A percentile compares a stretch with the other conserved stretches of the same genome.
Conservation (phyloP, 1,139 yeast genomes). For the Meyerozyma carpophila region DNA sequence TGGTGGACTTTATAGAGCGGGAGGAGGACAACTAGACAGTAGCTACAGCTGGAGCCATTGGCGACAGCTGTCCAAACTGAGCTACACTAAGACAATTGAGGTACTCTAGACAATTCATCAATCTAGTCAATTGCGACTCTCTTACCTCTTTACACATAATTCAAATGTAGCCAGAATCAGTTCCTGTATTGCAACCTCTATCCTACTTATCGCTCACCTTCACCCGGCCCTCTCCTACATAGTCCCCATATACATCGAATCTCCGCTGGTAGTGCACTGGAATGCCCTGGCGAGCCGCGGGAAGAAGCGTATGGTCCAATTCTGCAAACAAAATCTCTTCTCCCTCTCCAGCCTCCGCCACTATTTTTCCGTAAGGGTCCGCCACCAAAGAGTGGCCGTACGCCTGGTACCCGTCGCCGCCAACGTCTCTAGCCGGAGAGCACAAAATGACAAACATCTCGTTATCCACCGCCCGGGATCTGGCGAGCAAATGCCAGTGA, state of each 20-base stretch:
- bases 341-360: slow-evolving; percentile 80
- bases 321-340: slow-evolving; percentile 81
- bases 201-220: not conserved
- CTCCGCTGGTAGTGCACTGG: slow-evolving; percentile 81
- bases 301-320: slow-evolving; percentile 59
- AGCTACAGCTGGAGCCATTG: not conserved
- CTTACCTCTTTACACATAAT: too few relatives aligned
- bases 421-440: slow-evolving; percentile 81
- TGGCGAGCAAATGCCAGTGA: slow-evolving; percentile 86
- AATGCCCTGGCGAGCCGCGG: slow-evolving; percentile 60
- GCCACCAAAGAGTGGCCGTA: slow-evolving; percentile 88
- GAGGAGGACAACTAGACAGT: slow-evolving; percentile 37
- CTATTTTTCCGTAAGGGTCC: slow-evolving; percentile 77
- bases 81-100: too few relatives aligned
- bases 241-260: slow-evolving; percentile 78
- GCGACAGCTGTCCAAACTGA: too few relatives aligned
- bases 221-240: slow-evolving; percentile 25
- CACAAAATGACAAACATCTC: slow-evolving; percentile 75
- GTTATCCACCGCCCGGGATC: slow-evolving; percentile 86
- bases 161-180: not conserved
- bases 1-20: slow-evolving; percentile 54
- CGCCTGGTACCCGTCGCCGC: slow-evolving; percentile 70
- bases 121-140: too few relatives aligned
- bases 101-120: too few relatives aligned
- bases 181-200: not conserved